Conservation (phyloP, 2,329 filamentous ascomycete species). For the Geosmithia flava region DNA sequence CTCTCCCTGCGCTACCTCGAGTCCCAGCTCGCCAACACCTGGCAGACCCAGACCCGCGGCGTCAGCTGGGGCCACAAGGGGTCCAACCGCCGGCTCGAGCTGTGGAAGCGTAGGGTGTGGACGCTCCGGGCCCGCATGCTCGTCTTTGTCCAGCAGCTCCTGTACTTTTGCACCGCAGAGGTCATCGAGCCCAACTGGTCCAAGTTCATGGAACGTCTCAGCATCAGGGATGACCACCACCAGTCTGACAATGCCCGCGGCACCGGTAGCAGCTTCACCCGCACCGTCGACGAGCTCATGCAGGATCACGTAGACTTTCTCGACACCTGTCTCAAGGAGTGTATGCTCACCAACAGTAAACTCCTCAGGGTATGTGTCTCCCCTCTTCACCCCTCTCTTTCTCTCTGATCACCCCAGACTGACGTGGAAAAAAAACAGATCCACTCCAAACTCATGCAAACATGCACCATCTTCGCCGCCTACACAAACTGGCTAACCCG, state of each 20-base stretch:
- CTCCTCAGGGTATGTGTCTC: constrained; percentile 59
- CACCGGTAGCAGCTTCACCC: constrained; percentile 17
- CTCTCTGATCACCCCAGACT: neutral
- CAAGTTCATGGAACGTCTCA: constrained; percentile 77
- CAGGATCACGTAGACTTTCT: constrained; percentile 97
- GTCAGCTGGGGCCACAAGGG: constrained; percentile 74
- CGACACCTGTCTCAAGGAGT: constrained; percentile 95
- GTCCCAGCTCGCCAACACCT: constrained; percentile 71
- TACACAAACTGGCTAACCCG: constrained; percentile 81
- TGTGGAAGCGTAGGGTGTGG: constrained; percentile 89
- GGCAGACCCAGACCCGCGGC: constrained; percentile 79
- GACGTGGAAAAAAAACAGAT: constrained; percentile 43
- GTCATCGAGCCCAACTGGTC: constrained; percentile 98
- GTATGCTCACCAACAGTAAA: constrained; percentile 97
- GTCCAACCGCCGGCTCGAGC: constrained; percentile 60
- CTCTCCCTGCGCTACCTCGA: constrained; percentile 84
- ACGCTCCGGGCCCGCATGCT: constrained; percentile 89
- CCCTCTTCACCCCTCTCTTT: neutral
- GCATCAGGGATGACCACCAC: constrained; percentile 37
- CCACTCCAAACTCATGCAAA: constrained; percentile 93
- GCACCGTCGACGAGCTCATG: constrained; percentile 96
- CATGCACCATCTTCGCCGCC: constrained; percentile 84
- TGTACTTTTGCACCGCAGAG: constrained; percentile 94
- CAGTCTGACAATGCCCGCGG: constrained; percentile 1
- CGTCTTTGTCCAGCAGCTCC: constrained; percentile 89